Percentiles rank a stretch among this genome's conserved stretches.
These are phyloP conservation scores for Salvia miltiorrhiza DNA, from an alignment of 257 asterid species.

Conservation along the genomic window DNA sequence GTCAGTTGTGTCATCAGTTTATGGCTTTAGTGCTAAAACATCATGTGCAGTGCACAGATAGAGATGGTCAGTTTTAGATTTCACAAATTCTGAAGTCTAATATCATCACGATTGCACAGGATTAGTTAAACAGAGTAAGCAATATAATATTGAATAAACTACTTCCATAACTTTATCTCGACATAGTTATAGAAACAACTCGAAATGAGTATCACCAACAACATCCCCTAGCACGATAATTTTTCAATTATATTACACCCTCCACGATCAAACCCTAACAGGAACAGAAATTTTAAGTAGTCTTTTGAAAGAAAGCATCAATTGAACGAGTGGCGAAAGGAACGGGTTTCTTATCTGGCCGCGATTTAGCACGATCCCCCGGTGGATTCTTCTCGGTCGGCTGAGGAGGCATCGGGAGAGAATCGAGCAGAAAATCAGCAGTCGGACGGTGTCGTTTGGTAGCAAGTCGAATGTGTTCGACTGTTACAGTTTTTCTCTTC, in stretches of 20 bases:
- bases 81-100: background rate
- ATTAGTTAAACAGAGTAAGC: background rate
- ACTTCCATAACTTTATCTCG: background rate
- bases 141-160: background rate
- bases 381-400: slow-evolving; percentile 26
- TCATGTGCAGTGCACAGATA: background rate
- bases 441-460: slow-evolving; percentile 79
- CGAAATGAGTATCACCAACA: background rate
- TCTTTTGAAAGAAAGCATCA: slow-evolving; percentile 71
- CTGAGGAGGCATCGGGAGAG: slow-evolving; percentile 69
- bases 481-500: slow-evolving; percentile 61
- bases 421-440: slow-evolving; percentile 78
- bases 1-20: background rate
- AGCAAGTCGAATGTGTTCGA: slow-evolving; percentile 59
- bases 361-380: slow-evolving; percentile 32
- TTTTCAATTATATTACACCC: slow-evolving; percentile 8
- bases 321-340: slow-evolving; percentile 62
- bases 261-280: background rate
- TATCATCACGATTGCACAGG: background rate
- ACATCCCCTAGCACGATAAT: background rate
- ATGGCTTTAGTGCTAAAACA: no score
- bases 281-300: slow-evolving; percentile 20
- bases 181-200: background rate
- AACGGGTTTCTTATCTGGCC: slow-evolving; percentile 37
- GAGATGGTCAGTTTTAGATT: background rate